Conservation (phyloP, 2,329 filamentous ascomycete species). For the Beauveria caledonica region DNA sequence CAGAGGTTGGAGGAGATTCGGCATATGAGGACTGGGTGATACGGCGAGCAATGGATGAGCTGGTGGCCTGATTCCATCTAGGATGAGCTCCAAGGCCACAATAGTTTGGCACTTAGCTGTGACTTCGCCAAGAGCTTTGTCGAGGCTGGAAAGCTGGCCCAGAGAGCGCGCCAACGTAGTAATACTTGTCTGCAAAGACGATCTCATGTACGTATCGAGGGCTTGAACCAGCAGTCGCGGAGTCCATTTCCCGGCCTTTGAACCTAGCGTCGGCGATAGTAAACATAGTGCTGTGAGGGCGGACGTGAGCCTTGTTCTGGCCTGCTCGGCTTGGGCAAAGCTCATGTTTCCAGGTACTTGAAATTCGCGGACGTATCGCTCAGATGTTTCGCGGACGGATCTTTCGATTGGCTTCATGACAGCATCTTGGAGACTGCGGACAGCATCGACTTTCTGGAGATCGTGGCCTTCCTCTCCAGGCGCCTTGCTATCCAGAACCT, state of each 20-base stretch:
- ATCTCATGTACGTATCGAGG: slow-evolving; percentile 74
- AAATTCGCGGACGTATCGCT: slow-evolving; percentile 78
- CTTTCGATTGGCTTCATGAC: slow-evolving; percentile 66
- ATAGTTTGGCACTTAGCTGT: slow-evolving; percentile 83
- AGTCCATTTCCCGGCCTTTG: slow-evolving; percentile 46
- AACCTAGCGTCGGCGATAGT: slow-evolving; percentile 58
- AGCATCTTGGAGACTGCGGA: slow-evolving; percentile 61
- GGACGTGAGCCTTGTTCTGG: slow-evolving; percentile 62
- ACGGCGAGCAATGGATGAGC: slow-evolving; percentile 54
- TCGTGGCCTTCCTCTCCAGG: slow-evolving; percentile 69
- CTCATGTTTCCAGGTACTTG: slow-evolving; percentile 53
- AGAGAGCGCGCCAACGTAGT: slow-evolving; percentile 68
- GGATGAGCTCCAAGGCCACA: slow-evolving; percentile 73
- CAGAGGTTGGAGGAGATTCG: slow-evolving; percentile 60
- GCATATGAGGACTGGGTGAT: slow-evolving; percentile 25
- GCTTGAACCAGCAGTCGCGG: slow-evolving; percentile 68
- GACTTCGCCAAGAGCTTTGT: slow-evolving; percentile 74
- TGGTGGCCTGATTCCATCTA: slow-evolving; percentile 60
- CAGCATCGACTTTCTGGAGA: slow-evolving; percentile 63
- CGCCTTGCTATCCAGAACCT: slow-evolving; percentile 59
- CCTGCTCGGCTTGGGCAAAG: slow-evolving; percentile 63
- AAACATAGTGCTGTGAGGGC: slow-evolving; percentile 73
- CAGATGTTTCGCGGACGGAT: slow-evolving; percentile 62
- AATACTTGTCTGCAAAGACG: slow-evolving; percentile 69
- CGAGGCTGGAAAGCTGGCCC: slow-evolving; percentile 70